Evolutionary conservation across 352 stramenopile genomes (phyloP), one percentile per base, ranked within the genome.

Genomic region (Phytophthora capsici): DNA sequence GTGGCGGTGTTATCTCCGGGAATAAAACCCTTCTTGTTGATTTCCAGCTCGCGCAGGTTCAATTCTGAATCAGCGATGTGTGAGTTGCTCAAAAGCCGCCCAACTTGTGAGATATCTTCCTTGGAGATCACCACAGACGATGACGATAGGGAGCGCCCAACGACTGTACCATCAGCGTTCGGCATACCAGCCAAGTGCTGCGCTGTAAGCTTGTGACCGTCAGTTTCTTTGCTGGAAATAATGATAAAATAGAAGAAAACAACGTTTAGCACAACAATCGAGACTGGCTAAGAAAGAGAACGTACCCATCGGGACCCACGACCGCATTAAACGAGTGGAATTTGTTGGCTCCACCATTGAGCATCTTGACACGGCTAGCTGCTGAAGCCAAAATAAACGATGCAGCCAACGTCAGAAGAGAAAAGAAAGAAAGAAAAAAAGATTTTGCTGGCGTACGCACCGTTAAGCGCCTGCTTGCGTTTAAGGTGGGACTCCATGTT

Each of bases 61-160:
- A 84, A 58, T 58, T 94, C 86, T 55, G 83, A 92, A 49, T 94
- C 84, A 64, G 70, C 77, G 58, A 94, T 94, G 69, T 92, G 86
- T 36, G 86, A 86, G 57, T 91, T 89, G 64, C 80, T 87, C 6
- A 94, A 60, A 51, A 92, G 50, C 4, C 75, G 61, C 4, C 80
- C 78, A n/a, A 94, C 71, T 40, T 83, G 68, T 45, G 77, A 83
- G 40, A 94, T 92, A 71, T 94, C 86, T 64, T 94, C 86, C 61
- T 89, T 91, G 37, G 82, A 91, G 14, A 94, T 75, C n/a, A 78
- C 71, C 23, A 90, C 63, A 12, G 82, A 88, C 38, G 86, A 92
- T 34, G 86, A 94, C 44, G 84, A 92, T 25, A 81, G 58, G 22
- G 80, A 89, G 19, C 83, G 78, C 4, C 63, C 47, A 30, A 73